Evolutionary conservation across 345 rosid genomes (phyloP).

Genomic region (Fremontodendron californicum): DNA sequence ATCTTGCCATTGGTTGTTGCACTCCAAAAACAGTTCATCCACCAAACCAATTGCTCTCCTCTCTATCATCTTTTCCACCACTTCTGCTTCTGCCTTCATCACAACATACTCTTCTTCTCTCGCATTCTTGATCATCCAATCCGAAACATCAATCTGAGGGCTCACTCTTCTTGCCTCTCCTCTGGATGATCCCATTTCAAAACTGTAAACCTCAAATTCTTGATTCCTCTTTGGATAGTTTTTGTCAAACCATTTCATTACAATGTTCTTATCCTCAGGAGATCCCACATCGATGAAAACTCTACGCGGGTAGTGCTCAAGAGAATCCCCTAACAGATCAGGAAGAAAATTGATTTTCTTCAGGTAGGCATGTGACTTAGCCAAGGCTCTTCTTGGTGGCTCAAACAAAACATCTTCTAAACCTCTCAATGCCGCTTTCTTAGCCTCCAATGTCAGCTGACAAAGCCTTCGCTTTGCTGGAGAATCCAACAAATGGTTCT

Average conservation of each 20-base stretch:
- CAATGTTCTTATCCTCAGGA: conserved; percentile 14
- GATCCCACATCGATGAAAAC: conserved; percentile 28
- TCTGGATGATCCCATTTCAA: neutral
- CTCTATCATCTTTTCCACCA: conserved; percentile 33
- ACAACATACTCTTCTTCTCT: conserved; percentile 41
- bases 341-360: conserved; percentile 35
- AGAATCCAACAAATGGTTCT: neutral
- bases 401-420: conserved; percentile 38
- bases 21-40: conserved; percentile 45
- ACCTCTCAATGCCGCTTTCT: conserved; percentile 31
- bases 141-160: conserved; percentile 16
- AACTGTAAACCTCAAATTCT: conserved; percentile 27
- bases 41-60: conserved; percentile 25
- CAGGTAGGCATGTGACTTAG: conserved; percentile 14
- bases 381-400: conserved; percentile 31
- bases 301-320: conserved; percentile 29
- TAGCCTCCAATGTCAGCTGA: conserved; percentile 26
- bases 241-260: conserved; percentile 31
- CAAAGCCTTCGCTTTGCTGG: conserved; percentile 23
- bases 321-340: conserved; percentile 34
- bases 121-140: conserved; percentile 34
- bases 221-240: conserved; percentile 34
- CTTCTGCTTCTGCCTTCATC: conserved; percentile 47
- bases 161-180: neutral
- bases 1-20: conserved; percentile 33